Evolutionary conservation across 2,329 filamentous ascomycete species (phyloP), one percentile per base, ranked within the genome.

Genomic region (Aureobasidium leucospermi): DNA sequence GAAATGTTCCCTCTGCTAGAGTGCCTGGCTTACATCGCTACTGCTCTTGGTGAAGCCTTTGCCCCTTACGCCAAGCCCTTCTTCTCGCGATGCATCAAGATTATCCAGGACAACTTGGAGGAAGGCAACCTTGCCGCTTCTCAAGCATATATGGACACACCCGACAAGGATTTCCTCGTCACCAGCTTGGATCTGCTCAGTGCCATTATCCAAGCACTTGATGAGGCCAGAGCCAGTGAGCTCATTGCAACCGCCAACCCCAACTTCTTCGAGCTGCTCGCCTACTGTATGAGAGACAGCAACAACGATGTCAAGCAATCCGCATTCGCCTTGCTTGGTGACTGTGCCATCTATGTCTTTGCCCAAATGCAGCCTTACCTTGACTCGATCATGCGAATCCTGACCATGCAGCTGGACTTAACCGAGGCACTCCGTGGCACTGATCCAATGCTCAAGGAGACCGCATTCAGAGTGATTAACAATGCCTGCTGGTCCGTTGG

Each of bases 401-500:
- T 96, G n/a, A 82, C 96, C 64, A 84, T 85, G 67, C 92, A 97
- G 71, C 83, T 99, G 31, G 92, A 97, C 65, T 69, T 75, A 65
- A 87, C 91, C 62, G 81, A 80, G 59, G 82, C 91, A 53, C 75
- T 85, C 16, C 88, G 92, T 62, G 90, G 95, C 66, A 88, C 91
- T 62, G 90, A 96, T 64, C 41, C 39, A 3, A 56, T 56, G 41
- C 52, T 56, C 39, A 56, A 46, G 32, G 52, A 56, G 52, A 88
- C 84, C 16, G 87, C 86, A 13, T 96, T 96, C 72, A 90, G 91
- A 62, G 92, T 97, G 32, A 86, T 97, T 61, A 99, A 97, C 81
- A 99, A 99, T 70, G 93, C 94, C 23, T 97, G 93, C 76, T 99
- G 94, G 94, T 95, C 92, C 6, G 86, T 86, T 28, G 94, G 94